Conservation (phyloP, 768 basidiomycete species). For the Trichaptum fuscoviolaceum region DNA sequence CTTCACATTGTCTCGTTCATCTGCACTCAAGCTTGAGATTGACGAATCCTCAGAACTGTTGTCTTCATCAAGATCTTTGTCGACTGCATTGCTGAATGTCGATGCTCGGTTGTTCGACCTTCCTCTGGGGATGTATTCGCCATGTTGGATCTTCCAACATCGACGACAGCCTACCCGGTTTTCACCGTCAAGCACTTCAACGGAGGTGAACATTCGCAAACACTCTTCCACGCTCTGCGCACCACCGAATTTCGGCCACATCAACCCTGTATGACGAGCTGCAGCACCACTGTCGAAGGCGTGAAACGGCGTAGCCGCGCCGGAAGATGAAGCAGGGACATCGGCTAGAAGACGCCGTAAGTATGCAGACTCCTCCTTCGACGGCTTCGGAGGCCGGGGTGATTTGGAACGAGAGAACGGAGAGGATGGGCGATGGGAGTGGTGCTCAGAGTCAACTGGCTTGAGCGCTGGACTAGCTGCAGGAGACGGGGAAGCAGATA, state of each 20-base stretch:
- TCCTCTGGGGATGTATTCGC: constrained; percentile 39
- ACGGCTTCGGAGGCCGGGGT: constrained; percentile 49
- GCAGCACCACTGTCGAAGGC: constrained; percentile 34
- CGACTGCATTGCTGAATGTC: constrained; percentile 13
- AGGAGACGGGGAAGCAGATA: not conserved
- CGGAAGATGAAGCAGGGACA: constrained; percentile 39
- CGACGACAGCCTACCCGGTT: constrained; percentile 90
- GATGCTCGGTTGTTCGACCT: constrained; percentile 27
- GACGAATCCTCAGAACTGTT: not conserved
- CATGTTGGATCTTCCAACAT: constrained; percentile 91
- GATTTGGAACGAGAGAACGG: constrained; percentile 21
- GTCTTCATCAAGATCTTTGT: constrained; percentile 21
- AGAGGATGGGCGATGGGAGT: not conserved
- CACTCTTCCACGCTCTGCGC: constrained; percentile 70
- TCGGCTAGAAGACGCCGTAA: constrained; percentile 67
- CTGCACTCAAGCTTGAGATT: not conserved
- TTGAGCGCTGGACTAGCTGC: not conserved
- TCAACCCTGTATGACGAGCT: constrained; percentile 14
- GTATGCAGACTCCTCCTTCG: constrained; percentile 57
- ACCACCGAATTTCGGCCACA: constrained; percentile 36
- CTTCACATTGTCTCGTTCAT: constrained; percentile 27
- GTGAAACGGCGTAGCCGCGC: constrained; percentile 41
- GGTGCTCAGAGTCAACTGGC: not conserved
- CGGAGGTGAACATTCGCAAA: constrained; percentile 80
- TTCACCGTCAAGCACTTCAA: constrained; percentile 91